Evolutionary conservation across 495 filamentous ascomycete genomes (phyloP).

Genomic region (Penicillium cataractarum): DNA sequence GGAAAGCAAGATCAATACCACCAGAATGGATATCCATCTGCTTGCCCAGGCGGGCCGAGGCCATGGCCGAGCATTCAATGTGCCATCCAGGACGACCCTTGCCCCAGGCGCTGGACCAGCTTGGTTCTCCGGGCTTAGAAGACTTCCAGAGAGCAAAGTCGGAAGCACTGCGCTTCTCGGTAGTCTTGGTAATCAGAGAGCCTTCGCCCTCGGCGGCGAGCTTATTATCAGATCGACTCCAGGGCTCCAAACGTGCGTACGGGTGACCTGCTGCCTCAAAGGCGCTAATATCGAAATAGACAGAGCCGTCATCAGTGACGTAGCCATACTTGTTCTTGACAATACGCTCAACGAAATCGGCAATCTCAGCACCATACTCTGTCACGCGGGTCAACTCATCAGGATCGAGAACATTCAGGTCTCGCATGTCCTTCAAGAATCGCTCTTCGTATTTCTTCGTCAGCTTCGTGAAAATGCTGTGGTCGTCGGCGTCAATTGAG

Average conservation of each 20-base stretch:
- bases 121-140: conserved; percentile 88
- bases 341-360: conserved; percentile 73
- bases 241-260: conserved; percentile 86
- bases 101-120: conserved; percentile 87
- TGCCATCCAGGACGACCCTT: conserved; percentile 92
- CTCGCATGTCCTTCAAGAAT: conserved; percentile 83
- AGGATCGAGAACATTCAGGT: conserved; percentile 82
- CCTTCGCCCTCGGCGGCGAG: conserved; percentile 91
- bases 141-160: conserved; percentile 98
- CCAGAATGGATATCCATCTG: conserved; percentile 93
- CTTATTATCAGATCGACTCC: conserved; percentile 80
- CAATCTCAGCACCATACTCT: conserved; percentile 86
- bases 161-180: conserved; percentile 68
- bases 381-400: conserved; percentile 85
- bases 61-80: conserved; percentile 98
- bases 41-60: conserved; percentile 77
- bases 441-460: conserved; percentile 80
- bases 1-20: conserved; percentile 90
- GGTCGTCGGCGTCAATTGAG: conserved; percentile 73
- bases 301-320: conserved; percentile 74
- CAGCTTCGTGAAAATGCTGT: conserved; percentile 76
- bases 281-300: conserved; percentile 90
- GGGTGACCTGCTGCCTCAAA: conserved; percentile 83
- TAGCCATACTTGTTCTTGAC: conserved; percentile 88
- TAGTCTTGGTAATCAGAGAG: conserved; percentile 67